Evolutionary conservation across 805 yeast genomes (phyloP).

Genomic region (Candida berthetii): DNA sequence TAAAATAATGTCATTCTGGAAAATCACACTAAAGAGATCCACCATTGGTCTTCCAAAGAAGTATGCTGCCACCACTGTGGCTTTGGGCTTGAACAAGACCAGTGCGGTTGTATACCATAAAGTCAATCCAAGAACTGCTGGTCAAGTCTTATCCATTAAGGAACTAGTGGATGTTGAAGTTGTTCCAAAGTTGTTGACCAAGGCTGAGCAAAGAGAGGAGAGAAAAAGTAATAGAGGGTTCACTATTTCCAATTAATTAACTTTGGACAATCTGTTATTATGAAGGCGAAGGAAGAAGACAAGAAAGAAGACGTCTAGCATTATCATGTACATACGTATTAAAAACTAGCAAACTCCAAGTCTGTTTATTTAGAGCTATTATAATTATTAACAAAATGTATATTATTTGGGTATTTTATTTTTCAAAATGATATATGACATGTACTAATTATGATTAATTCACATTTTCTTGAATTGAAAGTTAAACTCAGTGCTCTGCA

Average conservation of each 20-base stretch:
- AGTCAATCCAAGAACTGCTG: slow-evolving; percentile 77
- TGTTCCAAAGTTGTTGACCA: slow-evolving; percentile 46
- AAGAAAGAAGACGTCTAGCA: background rate
- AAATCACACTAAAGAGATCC: slow-evolving; percentile 74
- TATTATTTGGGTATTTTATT: background rate
- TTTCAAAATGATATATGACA: background rate
- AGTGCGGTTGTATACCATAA: slow-evolving; percentile 68
- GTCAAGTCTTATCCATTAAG: slow-evolving; percentile 75
- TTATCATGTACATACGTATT: background rate
- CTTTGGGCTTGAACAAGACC: slow-evolving; percentile 71
- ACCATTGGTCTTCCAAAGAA: slow-evolving; percentile 78
- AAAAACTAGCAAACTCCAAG: too few relatives aligned
- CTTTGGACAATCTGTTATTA: background rate
- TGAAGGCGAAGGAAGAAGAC: background rate
- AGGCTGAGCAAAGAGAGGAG: slow-evolving; percentile 41
- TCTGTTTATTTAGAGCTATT: too few relatives aligned
- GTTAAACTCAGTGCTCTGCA: slow-evolving; percentile 17
- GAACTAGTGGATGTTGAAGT: slow-evolving; percentile 82
- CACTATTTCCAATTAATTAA: background rate
- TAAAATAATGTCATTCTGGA: slow-evolving; percentile 40
- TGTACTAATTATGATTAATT: background rate
- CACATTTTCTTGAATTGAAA: slow-evolving; percentile 9
- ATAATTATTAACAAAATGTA: too few relatives aligned
- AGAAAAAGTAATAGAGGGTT: slow-evolving; percentile 58
- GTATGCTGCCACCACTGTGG: slow-evolving; percentile 55